Conservation (phyloP, 306 rosid genomes). For the Cajanus cajan region DNA sequence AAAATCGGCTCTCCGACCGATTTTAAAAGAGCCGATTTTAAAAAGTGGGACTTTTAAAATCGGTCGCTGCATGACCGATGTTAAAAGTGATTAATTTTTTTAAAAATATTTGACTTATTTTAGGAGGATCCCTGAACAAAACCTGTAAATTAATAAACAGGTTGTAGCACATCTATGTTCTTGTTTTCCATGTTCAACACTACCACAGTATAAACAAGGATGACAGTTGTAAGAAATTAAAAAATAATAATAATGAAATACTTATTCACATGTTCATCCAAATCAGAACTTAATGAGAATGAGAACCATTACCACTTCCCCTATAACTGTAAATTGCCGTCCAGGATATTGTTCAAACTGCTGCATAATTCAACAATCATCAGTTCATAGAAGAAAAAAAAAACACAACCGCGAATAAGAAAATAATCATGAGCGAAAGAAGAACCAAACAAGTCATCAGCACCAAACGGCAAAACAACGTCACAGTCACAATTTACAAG, state of each 20-base stretch:
- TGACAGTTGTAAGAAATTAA: not conserved
- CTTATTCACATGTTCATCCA: not conserved
- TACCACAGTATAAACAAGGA: not conserved
- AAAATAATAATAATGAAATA: slow-evolving; percentile 6
- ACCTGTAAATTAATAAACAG: no score
- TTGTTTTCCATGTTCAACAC: not conserved
- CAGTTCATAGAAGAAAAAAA: not conserved
- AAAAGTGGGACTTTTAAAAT: no score
- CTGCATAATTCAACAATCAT: slow-evolving; percentile 41
- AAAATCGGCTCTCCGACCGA: no score
- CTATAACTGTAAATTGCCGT: slow-evolving; percentile 45
- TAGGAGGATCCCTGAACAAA: no score
- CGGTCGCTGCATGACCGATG: no score
- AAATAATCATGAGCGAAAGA: not conserved
- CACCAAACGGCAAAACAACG: not conserved
- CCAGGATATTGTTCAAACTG: slow-evolving; percentile 49
- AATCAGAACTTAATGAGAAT: slow-evolving; percentile 2
- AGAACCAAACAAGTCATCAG: not conserved
- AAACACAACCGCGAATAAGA: not conserved
- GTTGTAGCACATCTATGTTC: not conserved
- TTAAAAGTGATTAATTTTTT: no score
- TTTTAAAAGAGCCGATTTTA: no score
- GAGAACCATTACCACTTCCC: slow-evolving; percentile 52
- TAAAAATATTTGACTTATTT: no score
- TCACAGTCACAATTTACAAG: not conserved